Evolutionary conservation across 2,329 filamentous ascomycete species (phyloP).

Genomic region (Thelonectria olida): DNA sequence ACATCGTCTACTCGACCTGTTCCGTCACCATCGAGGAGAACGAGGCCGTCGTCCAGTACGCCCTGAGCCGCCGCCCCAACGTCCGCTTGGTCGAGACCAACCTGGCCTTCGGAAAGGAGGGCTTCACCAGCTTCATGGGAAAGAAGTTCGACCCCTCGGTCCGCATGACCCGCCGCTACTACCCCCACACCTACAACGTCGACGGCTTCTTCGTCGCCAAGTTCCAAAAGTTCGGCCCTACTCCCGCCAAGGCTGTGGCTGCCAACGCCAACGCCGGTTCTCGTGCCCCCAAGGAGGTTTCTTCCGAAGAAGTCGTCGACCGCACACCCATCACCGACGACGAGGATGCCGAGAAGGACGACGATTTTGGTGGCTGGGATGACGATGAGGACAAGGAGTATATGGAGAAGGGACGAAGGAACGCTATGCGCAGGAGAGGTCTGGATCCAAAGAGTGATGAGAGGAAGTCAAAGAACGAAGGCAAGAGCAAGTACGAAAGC

Average conservation of each 20-base stretch:
- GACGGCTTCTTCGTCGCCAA: constrained; percentile 99
- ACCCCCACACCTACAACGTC: constrained; percentile 92
- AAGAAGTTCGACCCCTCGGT: constrained; percentile 91
- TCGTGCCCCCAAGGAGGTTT: constrained; percentile 24
- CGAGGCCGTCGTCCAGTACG: constrained; percentile 93
- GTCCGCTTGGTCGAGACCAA: constrained; percentile 93
- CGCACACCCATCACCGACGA: constrained; percentile 71
- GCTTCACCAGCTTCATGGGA: constrained; percentile 89
- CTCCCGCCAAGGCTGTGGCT: constrained; percentile 61
- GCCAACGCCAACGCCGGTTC: constrained; percentile 41
- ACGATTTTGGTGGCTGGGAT: constrained; percentile 77
- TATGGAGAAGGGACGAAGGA: constrained; percentile 78
- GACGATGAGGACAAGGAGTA: constrained; percentile 77
- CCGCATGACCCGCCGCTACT: constrained; percentile 85
- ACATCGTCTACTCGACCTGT: constrained; percentile 96
- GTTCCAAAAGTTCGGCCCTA: constrained; percentile 90
- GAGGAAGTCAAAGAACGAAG: constrained; percentile 40
- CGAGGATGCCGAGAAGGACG: constrained; percentile 56
- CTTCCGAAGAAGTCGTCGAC: constrained; percentile 65
- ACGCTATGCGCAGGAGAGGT: constrained; percentile 77
- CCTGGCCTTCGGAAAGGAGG: constrained; percentile 88
- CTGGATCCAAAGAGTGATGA: constrained; percentile 71
- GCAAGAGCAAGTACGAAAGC: constrained; percentile 15
- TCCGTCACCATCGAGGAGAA: constrained; percentile 91
- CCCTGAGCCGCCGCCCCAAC: constrained; percentile 89